phyloP scores from a whole-genome alignment of 176 grass and related monocot species.

The Phoenix dactylifera region DNA sequence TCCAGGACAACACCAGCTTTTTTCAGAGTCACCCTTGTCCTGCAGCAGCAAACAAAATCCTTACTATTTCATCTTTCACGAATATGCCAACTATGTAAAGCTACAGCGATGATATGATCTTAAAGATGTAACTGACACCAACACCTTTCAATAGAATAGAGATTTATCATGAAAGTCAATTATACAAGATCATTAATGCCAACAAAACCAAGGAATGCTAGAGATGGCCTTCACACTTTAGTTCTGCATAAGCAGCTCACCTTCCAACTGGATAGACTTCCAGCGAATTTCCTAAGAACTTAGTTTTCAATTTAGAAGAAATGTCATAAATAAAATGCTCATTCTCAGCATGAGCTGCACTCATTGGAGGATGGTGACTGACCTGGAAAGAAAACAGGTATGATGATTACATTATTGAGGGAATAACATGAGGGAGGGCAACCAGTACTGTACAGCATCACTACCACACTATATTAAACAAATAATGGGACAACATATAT shows the following conservation, averaged over 20 bases:
- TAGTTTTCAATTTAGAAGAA: constrained; percentile 90
- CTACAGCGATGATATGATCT: no score
- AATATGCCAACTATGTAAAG: no score
- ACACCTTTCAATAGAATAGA: no score
- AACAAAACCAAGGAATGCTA: no score
- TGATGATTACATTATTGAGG: no score
- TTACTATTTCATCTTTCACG: neutral
- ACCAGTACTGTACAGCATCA: no score
- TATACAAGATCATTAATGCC: no score
- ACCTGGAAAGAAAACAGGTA: constrained; percentile 27
- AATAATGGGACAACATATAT: no score
- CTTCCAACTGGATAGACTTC: constrained; percentile 96
- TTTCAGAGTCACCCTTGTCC: constrained; percentile 84
- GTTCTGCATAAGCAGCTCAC: constrained; percentile 17
- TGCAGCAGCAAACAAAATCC: neutral
- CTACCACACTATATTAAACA: no score
- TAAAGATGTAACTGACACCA: no score
- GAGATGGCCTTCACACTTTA: neutral
- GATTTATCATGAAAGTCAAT: no score
- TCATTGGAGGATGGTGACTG: constrained; percentile 98
- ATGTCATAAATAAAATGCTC: constrained; percentile 96
- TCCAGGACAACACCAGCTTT: constrained; percentile 67
- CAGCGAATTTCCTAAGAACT: constrained; percentile 93
- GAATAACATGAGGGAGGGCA: no score
- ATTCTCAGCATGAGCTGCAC: constrained; percentile 79